Evolutionary conservation across 2,329 filamentous ascomycete species (phyloP).

Genomic region (Tolypocladium endophyticum): DNA sequence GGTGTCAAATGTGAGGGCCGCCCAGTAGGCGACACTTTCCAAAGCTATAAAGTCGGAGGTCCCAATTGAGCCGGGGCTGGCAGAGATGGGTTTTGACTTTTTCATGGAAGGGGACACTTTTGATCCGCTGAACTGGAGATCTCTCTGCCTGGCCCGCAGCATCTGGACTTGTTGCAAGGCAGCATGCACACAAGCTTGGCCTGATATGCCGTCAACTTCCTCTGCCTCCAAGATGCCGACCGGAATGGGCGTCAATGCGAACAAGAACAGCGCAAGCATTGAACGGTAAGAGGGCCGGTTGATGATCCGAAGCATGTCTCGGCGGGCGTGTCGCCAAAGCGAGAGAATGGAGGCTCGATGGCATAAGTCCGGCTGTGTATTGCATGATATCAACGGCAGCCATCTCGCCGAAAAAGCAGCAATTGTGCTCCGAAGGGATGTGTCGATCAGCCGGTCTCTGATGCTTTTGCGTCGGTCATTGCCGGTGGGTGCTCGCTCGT

Average conservation of each 20-base stretch:
- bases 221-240: conserved; percentile 27
- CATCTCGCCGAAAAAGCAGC: conserved; percentile 18
- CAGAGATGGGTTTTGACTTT: conserved; percentile 8
- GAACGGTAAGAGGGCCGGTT: conserved; percentile 30
- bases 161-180: conserved; percentile 29
- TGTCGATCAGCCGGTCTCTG: conserved; percentile 11
- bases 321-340: conserved; percentile 24
- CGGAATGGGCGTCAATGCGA: conserved; percentile 28
- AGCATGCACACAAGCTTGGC: conserved; percentile 27
- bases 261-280: conserved; percentile 27
- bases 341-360: conserved; percentile 9
- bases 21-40: conserved; percentile 30
- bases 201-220: conserved; percentile 26
- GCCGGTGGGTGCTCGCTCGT: background rate
- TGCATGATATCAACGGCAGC: conserved; percentile 13
- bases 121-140: conserved; percentile 27
- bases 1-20: conserved; percentile 29
- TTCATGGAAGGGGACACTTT: conserved; percentile 20
- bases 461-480: conserved; percentile 6
- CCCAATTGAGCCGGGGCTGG: conserved; percentile 15
- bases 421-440: conserved; percentile 16
- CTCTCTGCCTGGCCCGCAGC: conserved; percentile 25
- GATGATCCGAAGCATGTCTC: conserved; percentile 27
- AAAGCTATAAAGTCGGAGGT: conserved; percentile 22
- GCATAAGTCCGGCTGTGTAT: background rate